These are phyloP conservation scores for Luvunga scandens DNA, from an alignment of 345 rosid genomes.

Conservation along the genomic window DNA sequence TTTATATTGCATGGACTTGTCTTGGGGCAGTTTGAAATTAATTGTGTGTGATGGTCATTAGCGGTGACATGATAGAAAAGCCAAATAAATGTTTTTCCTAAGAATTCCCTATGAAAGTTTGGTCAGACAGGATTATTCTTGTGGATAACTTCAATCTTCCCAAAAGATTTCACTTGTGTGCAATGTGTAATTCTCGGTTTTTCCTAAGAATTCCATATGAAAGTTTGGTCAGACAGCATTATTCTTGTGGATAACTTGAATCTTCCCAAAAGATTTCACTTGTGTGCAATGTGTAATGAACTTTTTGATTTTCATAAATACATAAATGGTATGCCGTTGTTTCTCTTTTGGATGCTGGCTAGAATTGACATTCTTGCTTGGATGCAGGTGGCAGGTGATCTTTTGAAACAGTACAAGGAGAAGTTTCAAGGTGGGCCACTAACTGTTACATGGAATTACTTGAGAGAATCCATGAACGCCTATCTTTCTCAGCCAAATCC, in stretches of 20 bases:
- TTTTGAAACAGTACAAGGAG: slow-evolving; percentile 84
- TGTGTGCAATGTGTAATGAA: neutral
- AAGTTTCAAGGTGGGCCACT: slow-evolving; percentile 93
- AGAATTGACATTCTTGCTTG: slow-evolving; percentile 8
- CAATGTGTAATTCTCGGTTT: neutral
- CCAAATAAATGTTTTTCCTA: neutral
- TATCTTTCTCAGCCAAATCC: slow-evolving; percentile 97
- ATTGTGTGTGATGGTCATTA: neutral
- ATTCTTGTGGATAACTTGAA: neutral
- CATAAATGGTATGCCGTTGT: neutral
- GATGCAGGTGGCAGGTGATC: slow-evolving; percentile 86
- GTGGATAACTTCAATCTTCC: neutral
- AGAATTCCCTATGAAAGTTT: neutral
- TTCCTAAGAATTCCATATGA: neutral
- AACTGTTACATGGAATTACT: slow-evolving; percentile 91
- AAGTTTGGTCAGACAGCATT: neutral
- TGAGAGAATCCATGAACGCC: slow-evolving; percentile 87
- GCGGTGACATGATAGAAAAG: neutral
- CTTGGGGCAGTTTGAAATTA: neutral
- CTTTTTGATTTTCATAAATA: neutral
- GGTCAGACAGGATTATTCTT: neutral
- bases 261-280: neutral
- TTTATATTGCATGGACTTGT: neutral
- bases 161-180: neutral
- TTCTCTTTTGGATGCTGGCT: slow-evolving; percentile 1